Evolutionary conservation across 2,329 filamentous ascomycete genomes (phyloP).

Genomic region (Calonectria ilicicola): DNA sequence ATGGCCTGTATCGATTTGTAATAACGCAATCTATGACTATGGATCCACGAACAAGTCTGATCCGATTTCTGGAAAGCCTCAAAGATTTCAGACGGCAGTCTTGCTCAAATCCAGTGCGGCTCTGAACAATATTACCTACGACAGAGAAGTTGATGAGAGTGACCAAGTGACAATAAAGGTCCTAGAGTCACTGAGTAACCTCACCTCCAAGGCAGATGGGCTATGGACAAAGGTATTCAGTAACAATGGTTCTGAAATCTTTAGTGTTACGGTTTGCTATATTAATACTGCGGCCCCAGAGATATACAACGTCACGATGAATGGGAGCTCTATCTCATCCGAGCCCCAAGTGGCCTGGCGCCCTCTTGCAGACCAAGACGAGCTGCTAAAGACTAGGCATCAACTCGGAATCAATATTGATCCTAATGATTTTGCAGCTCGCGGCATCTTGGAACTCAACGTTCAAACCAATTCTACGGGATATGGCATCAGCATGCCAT

Average conservation of each 20-base stretch:
- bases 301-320: conserved; percentile 24
- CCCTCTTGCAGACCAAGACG: background rate
- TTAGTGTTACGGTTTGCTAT: background rate
- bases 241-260: background rate
- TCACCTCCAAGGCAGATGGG: fast-evolving
- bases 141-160: background rate
- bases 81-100: background rate
- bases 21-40: background rate
- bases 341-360: conserved; percentile 12
- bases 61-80: conserved; percentile 5
- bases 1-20: background rate
- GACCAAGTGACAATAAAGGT: background rate
- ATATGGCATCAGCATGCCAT: background rate
- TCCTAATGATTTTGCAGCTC: fast-evolving
- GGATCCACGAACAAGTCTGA: background rate
- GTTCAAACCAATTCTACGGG: background rate
- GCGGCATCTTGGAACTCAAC: conserved; percentile 8
- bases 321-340: background rate
- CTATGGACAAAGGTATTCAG: background rate
- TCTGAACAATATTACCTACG: background rate
- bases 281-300: background rate
- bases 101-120: conserved; percentile 11
- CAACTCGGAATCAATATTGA: background rate
- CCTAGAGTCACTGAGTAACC: background rate
- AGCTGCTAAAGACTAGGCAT: background rate